Conservation (phyloP, 129 eudicot species). For the Daucus carota region DNA sequence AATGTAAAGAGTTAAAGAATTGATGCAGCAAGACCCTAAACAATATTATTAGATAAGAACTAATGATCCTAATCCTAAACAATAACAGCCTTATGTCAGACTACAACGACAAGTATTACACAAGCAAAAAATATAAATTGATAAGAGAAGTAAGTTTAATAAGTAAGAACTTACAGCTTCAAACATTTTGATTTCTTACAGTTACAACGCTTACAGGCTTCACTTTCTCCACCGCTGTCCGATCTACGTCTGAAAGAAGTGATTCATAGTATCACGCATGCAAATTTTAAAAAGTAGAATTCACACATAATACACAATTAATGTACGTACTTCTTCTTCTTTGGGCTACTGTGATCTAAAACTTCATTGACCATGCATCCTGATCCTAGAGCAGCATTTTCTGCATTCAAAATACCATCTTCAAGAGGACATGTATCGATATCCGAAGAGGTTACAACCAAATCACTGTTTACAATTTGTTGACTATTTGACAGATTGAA, state of each 20-base stretch:
- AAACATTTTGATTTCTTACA: slow-evolving; percentile 97
- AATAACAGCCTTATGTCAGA: not conserved
- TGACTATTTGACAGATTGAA: slow-evolving; percentile 30
- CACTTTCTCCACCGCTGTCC: slow-evolving; percentile 55
- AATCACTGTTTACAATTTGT: slow-evolving; percentile 23
- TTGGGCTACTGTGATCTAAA: slow-evolving; percentile 61
- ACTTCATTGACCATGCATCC: slow-evolving; percentile 41
- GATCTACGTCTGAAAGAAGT: slow-evolving; percentile 50
- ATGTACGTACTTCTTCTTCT: slow-evolving; percentile 63
- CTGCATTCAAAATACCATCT: slow-evolving; percentile 29
- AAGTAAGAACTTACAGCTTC: slow-evolving; percentile 73
- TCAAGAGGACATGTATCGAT: slow-evolving; percentile 32
- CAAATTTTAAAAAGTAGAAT: not conserved
- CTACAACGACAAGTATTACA: not conserved
- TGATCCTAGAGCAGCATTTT: slow-evolving; percentile 41
- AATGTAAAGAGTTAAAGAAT: not conserved
- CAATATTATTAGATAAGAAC: not conserved
- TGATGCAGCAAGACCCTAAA: not conserved
- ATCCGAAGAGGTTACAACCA: slow-evolving; percentile 33
- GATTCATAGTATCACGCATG: slow-evolving; percentile 4
- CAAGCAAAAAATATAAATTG: not conserved
- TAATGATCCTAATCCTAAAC: not conserved
- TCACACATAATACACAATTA: not conserved
- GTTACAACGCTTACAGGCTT: slow-evolving; percentile 87
- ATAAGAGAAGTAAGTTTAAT: not conserved